phyloP scores from a whole-genome alignment of 2,329 filamentous ascomycete species.

The Claviceps digitariae region DNA sequence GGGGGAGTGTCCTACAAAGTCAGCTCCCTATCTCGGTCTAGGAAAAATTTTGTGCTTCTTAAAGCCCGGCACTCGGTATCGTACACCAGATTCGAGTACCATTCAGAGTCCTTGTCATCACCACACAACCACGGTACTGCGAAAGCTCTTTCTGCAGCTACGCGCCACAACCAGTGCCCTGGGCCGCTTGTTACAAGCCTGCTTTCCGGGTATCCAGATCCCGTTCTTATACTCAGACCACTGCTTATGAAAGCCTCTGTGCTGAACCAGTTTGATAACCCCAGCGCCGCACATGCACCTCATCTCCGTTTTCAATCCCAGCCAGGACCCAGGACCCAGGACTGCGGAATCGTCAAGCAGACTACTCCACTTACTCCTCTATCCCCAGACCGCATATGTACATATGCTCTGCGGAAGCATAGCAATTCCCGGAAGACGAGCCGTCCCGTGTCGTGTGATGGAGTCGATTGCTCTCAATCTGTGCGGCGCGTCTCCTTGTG shows the following conservation, averaged over 20 bases:
- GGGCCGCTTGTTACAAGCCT: not conserved
- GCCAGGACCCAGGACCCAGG: not conserved
- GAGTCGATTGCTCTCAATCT: not conserved
- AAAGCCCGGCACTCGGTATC: not conserved
- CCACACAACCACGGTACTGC: not conserved
- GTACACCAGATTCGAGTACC: not conserved
- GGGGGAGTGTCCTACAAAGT: not conserved
- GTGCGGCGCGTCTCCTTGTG: not conserved
- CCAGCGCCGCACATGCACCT: not conserved
- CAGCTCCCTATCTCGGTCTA: not conserved
- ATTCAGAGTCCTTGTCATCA: not conserved
- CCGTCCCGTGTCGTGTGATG: not conserved
- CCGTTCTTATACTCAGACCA: not conserved
- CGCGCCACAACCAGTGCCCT: too few relatives aligned
- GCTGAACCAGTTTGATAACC: not conserved
- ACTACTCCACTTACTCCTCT: not conserved
- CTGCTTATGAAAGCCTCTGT: not conserved
- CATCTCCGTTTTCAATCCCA: not conserved
- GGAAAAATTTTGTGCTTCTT: not conserved
- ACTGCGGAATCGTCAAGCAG: not conserved
- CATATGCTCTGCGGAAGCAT: slow-evolving; percentile 3
- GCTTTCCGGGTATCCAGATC: too few relatives aligned
- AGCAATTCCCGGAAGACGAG: slow-evolving; percentile 1
- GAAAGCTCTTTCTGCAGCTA: not conserved
- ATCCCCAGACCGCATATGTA: not conserved